Conservation (phyloP, 2,329 filamentous ascomycete species). For the Endoconidiophora polonica region DNA sequence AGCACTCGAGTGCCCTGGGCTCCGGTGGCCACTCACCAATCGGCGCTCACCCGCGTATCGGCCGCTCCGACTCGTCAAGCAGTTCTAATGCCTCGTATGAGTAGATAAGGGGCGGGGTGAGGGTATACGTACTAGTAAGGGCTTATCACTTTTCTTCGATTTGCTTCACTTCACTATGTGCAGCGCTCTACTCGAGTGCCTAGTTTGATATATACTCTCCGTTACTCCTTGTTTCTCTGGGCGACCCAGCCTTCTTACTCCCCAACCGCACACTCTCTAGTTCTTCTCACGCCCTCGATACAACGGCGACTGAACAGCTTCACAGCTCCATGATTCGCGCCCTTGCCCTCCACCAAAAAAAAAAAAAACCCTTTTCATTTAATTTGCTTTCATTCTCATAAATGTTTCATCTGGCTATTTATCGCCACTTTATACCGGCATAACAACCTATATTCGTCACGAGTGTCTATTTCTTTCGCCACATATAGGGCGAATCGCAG, state of each 20-base stretch:
- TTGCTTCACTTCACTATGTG: background rate
- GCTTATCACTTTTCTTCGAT: background rate
- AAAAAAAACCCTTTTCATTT: too few species aligned
- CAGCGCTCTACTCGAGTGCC: background rate
- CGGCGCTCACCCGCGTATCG: constrained; percentile 8
- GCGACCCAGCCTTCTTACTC: background rate
- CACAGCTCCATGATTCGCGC: constrained; percentile 1
- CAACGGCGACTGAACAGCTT: constrained; percentile 6
- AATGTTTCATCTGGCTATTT: too few species aligned
- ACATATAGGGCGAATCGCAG: too few species aligned
- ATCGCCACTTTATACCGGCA: too few species aligned
- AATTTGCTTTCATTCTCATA: too few species aligned
- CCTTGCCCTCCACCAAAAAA: too few species aligned
- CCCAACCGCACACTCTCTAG: background rate
- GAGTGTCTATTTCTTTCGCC: too few species aligned
- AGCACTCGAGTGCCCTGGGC: background rate
- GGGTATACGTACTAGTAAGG: too few species aligned
- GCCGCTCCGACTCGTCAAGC: constrained; percentile 22
- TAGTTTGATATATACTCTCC: background rate
- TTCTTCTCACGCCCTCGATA: background rate
- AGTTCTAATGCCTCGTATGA: constrained; percentile 45
- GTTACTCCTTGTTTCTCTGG: background rate
- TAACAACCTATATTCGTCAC: too few species aligned
- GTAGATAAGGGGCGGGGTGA: constrained; percentile 18
- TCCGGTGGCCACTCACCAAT: background rate